These are phyloP conservation scores for Pulveroboletus sp. DNA, from an alignment of 768 basidiomycete genomes.

Conservation along the genomic window DNA sequence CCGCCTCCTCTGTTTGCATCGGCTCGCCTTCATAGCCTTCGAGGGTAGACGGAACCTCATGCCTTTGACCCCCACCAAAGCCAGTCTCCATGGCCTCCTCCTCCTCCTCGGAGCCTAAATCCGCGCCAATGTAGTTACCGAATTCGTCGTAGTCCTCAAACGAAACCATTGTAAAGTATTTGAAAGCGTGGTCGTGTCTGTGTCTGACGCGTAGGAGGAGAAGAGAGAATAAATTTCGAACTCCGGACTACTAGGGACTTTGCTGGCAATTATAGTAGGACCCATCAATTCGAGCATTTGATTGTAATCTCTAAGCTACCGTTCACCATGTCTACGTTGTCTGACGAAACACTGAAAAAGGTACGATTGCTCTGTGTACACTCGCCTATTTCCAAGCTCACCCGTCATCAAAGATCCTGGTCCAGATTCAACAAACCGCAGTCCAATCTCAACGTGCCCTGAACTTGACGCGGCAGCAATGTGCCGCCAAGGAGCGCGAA, in stretches of 20 bases:
- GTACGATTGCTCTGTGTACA: conserved; percentile 32
- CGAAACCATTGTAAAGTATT: conserved; percentile 43
- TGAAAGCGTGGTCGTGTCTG: conserved; percentile 1
- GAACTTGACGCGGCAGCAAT: conserved; percentile 69
- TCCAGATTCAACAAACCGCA: conserved; percentile 91
- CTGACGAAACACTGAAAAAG: conserved; percentile 82
- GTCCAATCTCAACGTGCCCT: conserved; percentile 80
- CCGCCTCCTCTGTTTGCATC: conserved; percentile 50
- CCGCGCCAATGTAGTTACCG: conserved; percentile 96
- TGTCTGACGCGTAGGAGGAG: conserved; percentile 20
- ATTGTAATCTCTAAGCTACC: conserved; percentile 2
- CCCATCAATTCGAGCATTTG: conserved; percentile 10
- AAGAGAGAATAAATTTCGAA: conserved; percentile 31
- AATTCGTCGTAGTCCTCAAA: conserved; percentile 88
- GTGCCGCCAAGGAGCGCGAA: conserved; percentile 79
- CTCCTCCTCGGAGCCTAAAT: conserved; percentile 78
- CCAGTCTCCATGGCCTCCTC: conserved; percentile 53
- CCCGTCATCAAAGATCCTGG: conserved; percentile 59
- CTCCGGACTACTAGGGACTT: conserved; percentile 21
- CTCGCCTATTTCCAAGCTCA: conserved; percentile 15
- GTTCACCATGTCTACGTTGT: conserved; percentile 47
- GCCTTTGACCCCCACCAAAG: conserved; percentile 36
- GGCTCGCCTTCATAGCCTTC: conserved; percentile 81
- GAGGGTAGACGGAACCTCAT: conserved; percentile 49
- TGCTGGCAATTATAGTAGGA: neutral